Conservation (phyloP, 768 basidiomycete genomes). For the Hericium alpestre region DNA sequence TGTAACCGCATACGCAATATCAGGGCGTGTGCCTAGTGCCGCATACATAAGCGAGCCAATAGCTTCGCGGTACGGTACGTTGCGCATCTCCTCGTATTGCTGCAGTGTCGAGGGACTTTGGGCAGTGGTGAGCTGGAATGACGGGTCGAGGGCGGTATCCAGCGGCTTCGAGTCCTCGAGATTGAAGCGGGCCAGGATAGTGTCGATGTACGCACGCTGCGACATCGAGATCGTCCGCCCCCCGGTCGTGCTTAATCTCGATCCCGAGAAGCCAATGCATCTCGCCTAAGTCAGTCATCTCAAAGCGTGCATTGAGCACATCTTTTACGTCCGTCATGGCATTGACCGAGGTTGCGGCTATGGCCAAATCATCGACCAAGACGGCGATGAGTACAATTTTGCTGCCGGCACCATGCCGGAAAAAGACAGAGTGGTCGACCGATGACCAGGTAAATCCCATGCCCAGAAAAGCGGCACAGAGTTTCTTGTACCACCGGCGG, state of each 20-base stretch:
- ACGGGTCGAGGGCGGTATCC: not conserved
- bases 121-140: not conserved
- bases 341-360: no score
- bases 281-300: not conserved
- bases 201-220: not conserved
- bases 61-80: not conserved
- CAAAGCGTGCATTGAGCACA: not conserved
- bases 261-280: not conserved
- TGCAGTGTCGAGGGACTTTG: not conserved
- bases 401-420: no score
- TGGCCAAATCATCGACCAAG: no score
- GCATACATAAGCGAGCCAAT: not conserved
- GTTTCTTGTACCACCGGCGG: no score
- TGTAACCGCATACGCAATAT: slow-evolving; percentile 24
- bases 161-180: not conserved
- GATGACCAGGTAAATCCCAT: no score
- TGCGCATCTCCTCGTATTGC: not conserved
- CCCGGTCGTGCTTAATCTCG: not conserved
- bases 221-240: not conserved
- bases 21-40: slow-evolving; percentile 20
- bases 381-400: no score
- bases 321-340: not conserved
- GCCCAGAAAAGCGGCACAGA: no score
- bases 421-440: no score
- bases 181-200: not conserved